phyloP scores from a whole-genome alignment of 176 grass and related monocot genomes.

The Aegilops umbellulata region DNA sequence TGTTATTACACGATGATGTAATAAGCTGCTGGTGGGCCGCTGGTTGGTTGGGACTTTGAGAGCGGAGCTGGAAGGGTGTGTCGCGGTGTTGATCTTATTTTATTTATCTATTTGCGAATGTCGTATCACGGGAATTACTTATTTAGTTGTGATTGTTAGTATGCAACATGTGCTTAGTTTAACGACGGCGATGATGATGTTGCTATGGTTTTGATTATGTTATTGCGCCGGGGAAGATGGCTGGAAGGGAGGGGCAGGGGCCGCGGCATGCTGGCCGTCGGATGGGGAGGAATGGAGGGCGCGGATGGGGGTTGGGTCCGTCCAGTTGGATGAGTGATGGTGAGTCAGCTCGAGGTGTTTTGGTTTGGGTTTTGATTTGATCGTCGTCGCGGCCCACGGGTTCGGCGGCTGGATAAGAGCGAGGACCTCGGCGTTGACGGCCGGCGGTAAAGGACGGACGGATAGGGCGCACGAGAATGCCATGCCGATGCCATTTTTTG shows the following conservation, averaged over 20 bases:
- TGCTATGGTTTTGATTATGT: background rate
- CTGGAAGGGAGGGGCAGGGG: background rate
- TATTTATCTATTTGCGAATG: background rate
- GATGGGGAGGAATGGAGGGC: background rate
- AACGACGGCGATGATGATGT: conserved; percentile 8
- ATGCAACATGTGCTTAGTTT: conserved; percentile 37
- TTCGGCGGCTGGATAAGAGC: background rate
- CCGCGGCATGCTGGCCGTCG: background rate
- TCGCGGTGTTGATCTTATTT: background rate
- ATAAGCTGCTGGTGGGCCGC: background rate
- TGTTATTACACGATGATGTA: background rate
- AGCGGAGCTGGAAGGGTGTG: conserved; percentile 43
- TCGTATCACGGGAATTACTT: no score
- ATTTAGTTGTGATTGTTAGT: conserved; percentile 3
- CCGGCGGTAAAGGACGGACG: background rate
- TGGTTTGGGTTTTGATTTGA: no score
- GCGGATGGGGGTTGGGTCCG: background rate
- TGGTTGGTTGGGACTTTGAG: conserved; percentile 37
- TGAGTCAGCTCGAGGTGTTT: conserved; percentile 26
- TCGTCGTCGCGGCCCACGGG: background rate
- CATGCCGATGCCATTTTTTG: background rate
- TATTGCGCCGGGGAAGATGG: background rate
- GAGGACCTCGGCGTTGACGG: conserved; percentile 34
- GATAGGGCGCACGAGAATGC: background rate
- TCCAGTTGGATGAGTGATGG: background rate